Evolutionary conservation across 108 stramenopile species (phyloP), one percentile per base, ranked within the genome.

Genomic region (Epithemia pelagica): DNA sequence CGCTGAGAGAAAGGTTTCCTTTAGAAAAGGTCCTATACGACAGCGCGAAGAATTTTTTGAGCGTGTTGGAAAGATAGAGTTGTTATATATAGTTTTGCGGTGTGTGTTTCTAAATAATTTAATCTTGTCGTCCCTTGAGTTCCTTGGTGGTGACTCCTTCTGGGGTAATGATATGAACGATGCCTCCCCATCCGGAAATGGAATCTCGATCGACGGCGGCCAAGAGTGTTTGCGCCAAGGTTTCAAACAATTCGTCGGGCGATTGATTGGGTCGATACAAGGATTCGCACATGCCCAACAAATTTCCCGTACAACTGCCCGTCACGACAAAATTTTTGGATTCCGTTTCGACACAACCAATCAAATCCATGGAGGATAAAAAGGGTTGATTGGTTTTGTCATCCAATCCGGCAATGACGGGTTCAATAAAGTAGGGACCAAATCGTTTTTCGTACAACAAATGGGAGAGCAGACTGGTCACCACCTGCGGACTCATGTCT

Each of bases 261-360:
- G 95, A 85, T 85, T 97, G 78, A 71, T 97, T 85, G 37, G 96
- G 95, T 77, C 91, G 82, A 72, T 87, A 99, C 46, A 99, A 77
- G 55, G 95, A 80, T 72, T 99, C 99, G 74, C 99, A 99, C 92
- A 96, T 98, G 28, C 99, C 99, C 69, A 95, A 96, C 77, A 98
- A 74, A 70, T 99, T 98, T 26, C 92, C 89, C 23, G 95, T 92
- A 82, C 95, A 97, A 20, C 97, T 98, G 53, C 99, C 99, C 20
- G 83, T 81, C 31, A 99, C 99, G 10, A 98, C 97, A 82, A 98
- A 99, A 65, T 99, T 98, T 27, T 97, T 80, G 18, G 96, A 74
- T 20, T 73, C 64, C 0, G 93, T 88, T 0, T 91, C 82, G 8
- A 97, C 97, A 46, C 10, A 5, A 18, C 99, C 99, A 69, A 99